Base-by-base conservation (phyloP, 148 eudicot genomes). In the Silene conica region DNA sequence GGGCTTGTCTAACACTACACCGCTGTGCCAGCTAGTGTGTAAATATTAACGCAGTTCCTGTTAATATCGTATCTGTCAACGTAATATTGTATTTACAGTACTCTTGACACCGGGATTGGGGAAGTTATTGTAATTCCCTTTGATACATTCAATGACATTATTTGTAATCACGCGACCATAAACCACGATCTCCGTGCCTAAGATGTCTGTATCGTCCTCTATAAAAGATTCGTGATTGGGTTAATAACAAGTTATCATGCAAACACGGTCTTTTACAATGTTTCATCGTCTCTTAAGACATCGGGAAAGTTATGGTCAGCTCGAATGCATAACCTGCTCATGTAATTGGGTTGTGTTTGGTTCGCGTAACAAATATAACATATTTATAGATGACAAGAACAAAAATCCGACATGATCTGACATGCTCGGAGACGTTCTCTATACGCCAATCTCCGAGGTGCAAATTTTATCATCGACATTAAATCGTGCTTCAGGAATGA, bases 61-160 rank as follows among this genome's bases (percentile, higher is more conserved):
- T 63, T 63, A 52, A 28, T 63, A 52, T 55, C 23, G 15, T n/a
- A 74, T 61, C 64, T 74, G 21, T 34, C 55, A 9, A 38, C 67
- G 64, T 74, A 56, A 67, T 38, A 55, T 20, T 38, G 74, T 74
- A 22, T 74, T 64, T 43, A 55, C 41, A 74, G 31, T 74, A n/a
- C 54, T 55, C 54, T 67, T 67, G 26, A 41, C 31, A 43, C 28
- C 20, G 23, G 21, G 54, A 6, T 67, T 67, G 54, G 16, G 52
- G 70, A 43, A 9, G 3, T 13, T 16, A 66, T 48, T 66, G 70
- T 66, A 41, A 43, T 9, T 48, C 69, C n/a, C 48, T 34, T 28
- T 38, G 46, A 31, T 65, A 21, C 3, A 43, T n/a, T 41, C 13
- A 43, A 10, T 9, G 50, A n/a, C 50, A 38, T 66, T 6, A n/a